These are phyloP conservation scores for Carex parvula DNA, from an alignment of 176 grass and related monocot species.

Conservation along the genomic window DNA sequence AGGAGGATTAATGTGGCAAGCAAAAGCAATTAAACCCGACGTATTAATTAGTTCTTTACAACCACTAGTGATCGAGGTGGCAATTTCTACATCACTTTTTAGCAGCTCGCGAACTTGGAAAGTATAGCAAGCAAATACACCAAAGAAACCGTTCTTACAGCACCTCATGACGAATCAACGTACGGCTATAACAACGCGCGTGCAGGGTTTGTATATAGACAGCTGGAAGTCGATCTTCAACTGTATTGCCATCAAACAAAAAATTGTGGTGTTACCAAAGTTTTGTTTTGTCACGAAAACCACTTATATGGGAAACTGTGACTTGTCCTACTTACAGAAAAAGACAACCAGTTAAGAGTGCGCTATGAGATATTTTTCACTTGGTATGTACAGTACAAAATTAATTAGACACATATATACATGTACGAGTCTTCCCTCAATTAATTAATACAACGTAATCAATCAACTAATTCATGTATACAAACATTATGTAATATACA, in stretches of 20 bases:
- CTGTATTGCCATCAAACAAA: neutral
- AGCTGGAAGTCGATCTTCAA: neutral
- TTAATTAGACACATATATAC: neutral
- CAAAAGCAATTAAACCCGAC: neutral
- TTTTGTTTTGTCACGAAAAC: neutral
- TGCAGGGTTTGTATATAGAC: neutral
- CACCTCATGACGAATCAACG: neutral
- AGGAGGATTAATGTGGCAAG: neutral
- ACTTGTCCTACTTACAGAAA: neutral
- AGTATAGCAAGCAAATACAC: neutral
- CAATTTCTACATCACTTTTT: neutral
- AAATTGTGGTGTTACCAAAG: neutral
- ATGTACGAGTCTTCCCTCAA: neutral
- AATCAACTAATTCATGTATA: conserved; percentile 4
- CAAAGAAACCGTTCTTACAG: neutral
- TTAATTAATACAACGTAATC: neutral
- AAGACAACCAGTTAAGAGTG: neutral
- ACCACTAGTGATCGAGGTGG: neutral
- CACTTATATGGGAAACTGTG: neutral
- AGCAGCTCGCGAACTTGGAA: neutral
- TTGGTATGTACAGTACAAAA: neutral
- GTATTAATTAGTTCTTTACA: neutral
- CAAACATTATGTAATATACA: neutral
- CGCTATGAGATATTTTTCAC: neutral
- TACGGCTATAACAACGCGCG: neutral